Conservation (phyloP, 2,329 filamentous ascomycete genomes). For the Cercospora janseana region DNA sequence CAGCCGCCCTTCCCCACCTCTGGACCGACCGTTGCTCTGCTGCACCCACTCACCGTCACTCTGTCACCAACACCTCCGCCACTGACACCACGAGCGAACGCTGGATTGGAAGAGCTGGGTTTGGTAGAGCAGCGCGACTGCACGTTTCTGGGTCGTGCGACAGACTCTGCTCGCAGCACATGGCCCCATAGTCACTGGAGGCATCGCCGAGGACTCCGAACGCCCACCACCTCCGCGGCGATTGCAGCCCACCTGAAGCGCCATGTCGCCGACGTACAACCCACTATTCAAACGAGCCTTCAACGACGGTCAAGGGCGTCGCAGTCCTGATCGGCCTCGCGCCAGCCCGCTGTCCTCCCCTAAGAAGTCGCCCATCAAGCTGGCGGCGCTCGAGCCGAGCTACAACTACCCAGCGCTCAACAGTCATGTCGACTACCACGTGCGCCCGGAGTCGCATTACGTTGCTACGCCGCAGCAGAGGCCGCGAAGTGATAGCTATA, state of each 20-base stretch:
- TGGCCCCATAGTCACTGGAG: slow-evolving; percentile 1
- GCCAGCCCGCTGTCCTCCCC: slow-evolving; percentile 15
- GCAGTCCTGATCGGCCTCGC: slow-evolving; percentile 4
- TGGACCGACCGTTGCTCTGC: slow-evolving; percentile 2
- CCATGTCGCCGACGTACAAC: slow-evolving; percentile 12
- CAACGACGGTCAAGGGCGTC: background rate
- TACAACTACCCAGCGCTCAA: slow-evolving; percentile 38
- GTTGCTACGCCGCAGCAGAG: slow-evolving; percentile 24
- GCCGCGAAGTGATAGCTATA: slow-evolving; percentile 23
- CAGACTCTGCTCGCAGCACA: background rate
- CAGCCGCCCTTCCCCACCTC: slow-evolving; percentile 6
- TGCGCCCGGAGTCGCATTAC: slow-evolving; percentile 24
- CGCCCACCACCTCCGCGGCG: background rate
- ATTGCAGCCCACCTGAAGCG: slow-evolving; percentile 1
- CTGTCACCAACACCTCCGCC: background rate
- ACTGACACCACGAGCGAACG: background rate
- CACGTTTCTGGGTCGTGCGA: background rate
- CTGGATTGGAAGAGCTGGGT: background rate
- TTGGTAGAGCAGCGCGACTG: background rate
- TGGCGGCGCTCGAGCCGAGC: slow-evolving; percentile 34
- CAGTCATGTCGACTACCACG: slow-evolving; percentile 27
- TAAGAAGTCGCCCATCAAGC: slow-evolving; percentile 29
- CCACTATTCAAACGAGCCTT: slow-evolving; percentile 9
- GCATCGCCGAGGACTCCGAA: background rate
- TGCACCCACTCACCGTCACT: slow-evolving; percentile 4